phyloP scores from a whole-genome alignment of 257 asterid genomes.

The Cruciata laevipes region DNA sequence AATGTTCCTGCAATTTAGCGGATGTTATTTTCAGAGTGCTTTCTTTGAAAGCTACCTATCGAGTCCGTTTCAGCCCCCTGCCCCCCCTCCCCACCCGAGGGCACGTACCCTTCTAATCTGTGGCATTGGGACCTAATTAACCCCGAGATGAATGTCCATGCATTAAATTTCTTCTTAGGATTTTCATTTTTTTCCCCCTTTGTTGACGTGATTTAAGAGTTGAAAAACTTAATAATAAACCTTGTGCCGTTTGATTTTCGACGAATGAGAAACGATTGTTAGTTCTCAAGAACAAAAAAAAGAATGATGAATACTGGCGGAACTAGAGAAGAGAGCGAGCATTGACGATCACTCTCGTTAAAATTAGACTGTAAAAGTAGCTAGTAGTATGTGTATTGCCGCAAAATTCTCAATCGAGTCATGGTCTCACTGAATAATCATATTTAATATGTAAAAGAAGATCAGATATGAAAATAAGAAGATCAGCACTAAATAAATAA shows the following conservation, averaged over 20 bases:
- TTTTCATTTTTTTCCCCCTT: background rate
- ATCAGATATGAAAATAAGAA: no score
- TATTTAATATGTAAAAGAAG: no score
- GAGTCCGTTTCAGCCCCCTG: background rate
- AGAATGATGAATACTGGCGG: no score
- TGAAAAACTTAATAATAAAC: background rate
- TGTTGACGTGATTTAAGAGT: slow-evolving; percentile 11
- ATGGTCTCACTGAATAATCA: no score
- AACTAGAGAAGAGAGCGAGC: no score
- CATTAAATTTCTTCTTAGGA: background rate
- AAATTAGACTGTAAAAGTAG: no score
- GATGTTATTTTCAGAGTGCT: background rate
- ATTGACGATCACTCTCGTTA: no score
- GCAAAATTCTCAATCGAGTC: no score
- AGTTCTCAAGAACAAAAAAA: no score
- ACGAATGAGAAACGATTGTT: no score
- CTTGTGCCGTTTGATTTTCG: background rate
- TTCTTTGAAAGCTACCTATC: slow-evolving; percentile 17
- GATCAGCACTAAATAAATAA: no score
- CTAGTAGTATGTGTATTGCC: no score
- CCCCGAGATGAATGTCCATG: background rate
- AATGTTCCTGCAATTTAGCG: slow-evolving; percentile 22
- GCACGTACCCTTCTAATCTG: slow-evolving; percentile 1
- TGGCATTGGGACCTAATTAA: slow-evolving; percentile 1
- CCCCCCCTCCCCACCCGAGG: background rate